A percentile compares a stretch with the other conserved stretches of the same genome.
phyloP scores from a whole-genome alignment of 2,329 filamentous ascomycete genomes.

The Fusarium decemcellulare region DNA sequence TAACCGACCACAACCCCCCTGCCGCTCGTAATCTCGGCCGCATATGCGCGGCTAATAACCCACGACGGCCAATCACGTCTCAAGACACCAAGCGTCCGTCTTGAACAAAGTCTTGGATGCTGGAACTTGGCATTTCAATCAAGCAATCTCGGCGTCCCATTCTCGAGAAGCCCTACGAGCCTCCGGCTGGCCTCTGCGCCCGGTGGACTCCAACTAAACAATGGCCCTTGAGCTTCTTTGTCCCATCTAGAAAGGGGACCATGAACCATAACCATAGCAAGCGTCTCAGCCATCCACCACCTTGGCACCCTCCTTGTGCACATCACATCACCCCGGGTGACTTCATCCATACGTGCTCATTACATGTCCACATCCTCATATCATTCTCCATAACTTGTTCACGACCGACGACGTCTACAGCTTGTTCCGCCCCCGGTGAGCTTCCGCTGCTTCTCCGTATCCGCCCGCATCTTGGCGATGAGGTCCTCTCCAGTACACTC shows the following conservation, averaged over 20 bases:
- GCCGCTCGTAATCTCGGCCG: constrained; percentile 47
- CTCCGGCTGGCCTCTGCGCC: constrained; percentile 14
- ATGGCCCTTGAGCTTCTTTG: constrained; percentile 15
- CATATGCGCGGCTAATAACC: constrained; percentile 47
- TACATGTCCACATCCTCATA: constrained; percentile 21
- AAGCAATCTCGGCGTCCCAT: constrained; percentile 37
- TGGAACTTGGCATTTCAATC: constrained; percentile 9
- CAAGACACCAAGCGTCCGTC: constrained; percentile 5
- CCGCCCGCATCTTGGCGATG: constrained; percentile 29
- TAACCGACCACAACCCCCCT: constrained; percentile 20
- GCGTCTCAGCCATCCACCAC: neutral
- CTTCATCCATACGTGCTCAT: constrained; percentile 19
- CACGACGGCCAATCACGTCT: constrained; percentile 39
- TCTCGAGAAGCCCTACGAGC: constrained; percentile 17
- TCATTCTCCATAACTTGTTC: neutral
- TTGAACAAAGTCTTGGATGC: neutral
- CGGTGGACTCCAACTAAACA: constrained; percentile 6
- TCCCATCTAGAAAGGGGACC: constrained; percentile 22
- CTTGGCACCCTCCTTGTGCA: constrained; percentile 7
- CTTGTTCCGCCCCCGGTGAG: constrained; percentile 29
- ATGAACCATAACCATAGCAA: neutral
- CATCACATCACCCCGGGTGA: constrained; percentile 6
- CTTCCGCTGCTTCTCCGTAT: constrained; percentile 26
- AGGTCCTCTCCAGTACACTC: constrained; percentile 26
- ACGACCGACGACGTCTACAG: constrained; percentile 26